These are phyloP conservation scores for Suhomyces sp. DNA, from an alignment of 805 yeast genomes.

Conservation along the genomic window DNA sequence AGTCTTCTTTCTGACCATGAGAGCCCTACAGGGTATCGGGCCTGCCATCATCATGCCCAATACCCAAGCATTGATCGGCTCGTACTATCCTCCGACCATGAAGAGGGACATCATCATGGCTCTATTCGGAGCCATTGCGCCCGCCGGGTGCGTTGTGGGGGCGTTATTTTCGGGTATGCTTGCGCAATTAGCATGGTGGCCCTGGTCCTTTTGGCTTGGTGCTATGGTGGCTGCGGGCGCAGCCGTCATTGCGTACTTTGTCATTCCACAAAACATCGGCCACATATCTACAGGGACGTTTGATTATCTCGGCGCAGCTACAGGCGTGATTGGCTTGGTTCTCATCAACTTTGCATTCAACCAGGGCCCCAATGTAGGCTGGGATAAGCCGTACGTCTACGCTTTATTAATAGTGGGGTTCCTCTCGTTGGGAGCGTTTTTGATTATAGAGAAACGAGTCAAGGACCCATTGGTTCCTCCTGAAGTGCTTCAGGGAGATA, in stretches of 20 bases:
- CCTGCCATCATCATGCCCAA: slow-evolving; percentile 36
- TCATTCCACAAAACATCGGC: slow-evolving; percentile 29
- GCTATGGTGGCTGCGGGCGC: slow-evolving; percentile 17
- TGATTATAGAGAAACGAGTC: slow-evolving; percentile 6
- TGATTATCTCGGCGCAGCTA: slow-evolving; percentile 24
- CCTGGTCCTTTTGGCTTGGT: slow-evolving; percentile 31
- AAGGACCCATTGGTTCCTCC: slow-evolving; percentile 15
- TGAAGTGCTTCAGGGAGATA: slow-evolving; percentile 11
- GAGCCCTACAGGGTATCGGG: slow-evolving; percentile 35
- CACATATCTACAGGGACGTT: slow-evolving; percentile 13
- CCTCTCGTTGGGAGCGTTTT: slow-evolving; percentile 10
- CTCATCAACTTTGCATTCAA: slow-evolving; percentile 19
- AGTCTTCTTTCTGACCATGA: slow-evolving; percentile 26
- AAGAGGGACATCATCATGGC: slow-evolving; percentile 24
- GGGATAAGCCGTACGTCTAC: slow-evolving; percentile 17
- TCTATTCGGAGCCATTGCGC: slow-evolving; percentile 35
- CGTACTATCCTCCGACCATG: slow-evolving; percentile 24
- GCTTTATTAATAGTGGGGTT: slow-evolving; percentile 17
- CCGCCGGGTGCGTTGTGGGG: slow-evolving; percentile 30
- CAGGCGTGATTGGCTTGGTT: slow-evolving; percentile 15
- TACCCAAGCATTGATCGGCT: slow-evolving; percentile 30
- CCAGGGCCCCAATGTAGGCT: slow-evolving; percentile 19
- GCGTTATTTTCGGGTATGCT: slow-evolving; percentile 25
- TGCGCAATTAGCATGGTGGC: slow-evolving; percentile 32
- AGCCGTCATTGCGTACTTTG: slow-evolving; percentile 17